A percentile compares a stretch with the other conserved stretches of the same genome.
These are phyloP conservation scores for Coffea canephora DNA, from an alignment of 257 asterid species.

Conservation along the genomic window DNA sequence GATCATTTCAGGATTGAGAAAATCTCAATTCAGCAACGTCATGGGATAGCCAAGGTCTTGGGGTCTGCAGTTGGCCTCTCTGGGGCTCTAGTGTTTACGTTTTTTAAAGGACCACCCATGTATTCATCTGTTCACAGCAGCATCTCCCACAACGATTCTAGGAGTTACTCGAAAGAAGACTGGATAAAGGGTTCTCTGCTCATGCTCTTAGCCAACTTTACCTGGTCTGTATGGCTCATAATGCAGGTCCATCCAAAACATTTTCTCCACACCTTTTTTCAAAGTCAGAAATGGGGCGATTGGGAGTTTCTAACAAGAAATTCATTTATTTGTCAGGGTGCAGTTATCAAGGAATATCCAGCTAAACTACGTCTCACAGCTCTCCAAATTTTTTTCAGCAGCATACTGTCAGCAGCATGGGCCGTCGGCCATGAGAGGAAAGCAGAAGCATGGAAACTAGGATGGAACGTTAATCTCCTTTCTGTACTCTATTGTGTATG, in stretches of 20 bases:
- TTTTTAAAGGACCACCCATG: conserved; percentile 61
- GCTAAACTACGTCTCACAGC: conserved; percentile 45
- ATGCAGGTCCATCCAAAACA: conserved; percentile 38
- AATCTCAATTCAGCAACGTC: conserved; percentile 33
- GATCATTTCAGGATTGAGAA: conserved; percentile 45
- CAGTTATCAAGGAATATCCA: conserved; percentile 45
- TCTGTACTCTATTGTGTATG: conserved; percentile 49
- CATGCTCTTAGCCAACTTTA: conserved; percentile 51
- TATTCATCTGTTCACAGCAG: conserved; percentile 10
- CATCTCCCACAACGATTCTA: conserved; percentile 1
- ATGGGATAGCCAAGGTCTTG: conserved; percentile 42
- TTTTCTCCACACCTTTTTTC: background rate
- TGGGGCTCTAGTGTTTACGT: conserved; percentile 59
- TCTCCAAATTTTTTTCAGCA: conserved; percentile 52
- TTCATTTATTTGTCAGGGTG: conserved; percentile 24
- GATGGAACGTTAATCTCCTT: conserved; percentile 47
- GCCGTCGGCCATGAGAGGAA: conserved; percentile 36
- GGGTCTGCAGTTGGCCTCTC: conserved; percentile 47
- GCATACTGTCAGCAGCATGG: conserved; percentile 37
- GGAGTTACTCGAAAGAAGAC: conserved; percentile 27
- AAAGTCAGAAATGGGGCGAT: too few species aligned
- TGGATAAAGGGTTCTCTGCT: conserved; percentile 56
- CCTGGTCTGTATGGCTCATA: conserved; percentile 62
- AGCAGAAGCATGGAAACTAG: conserved; percentile 47
- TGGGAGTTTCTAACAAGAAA: too few species aligned